Evolutionary conservation across 805 yeast genomes (phyloP).

Genomic region (Metschnikowia peoriensis): DNA sequence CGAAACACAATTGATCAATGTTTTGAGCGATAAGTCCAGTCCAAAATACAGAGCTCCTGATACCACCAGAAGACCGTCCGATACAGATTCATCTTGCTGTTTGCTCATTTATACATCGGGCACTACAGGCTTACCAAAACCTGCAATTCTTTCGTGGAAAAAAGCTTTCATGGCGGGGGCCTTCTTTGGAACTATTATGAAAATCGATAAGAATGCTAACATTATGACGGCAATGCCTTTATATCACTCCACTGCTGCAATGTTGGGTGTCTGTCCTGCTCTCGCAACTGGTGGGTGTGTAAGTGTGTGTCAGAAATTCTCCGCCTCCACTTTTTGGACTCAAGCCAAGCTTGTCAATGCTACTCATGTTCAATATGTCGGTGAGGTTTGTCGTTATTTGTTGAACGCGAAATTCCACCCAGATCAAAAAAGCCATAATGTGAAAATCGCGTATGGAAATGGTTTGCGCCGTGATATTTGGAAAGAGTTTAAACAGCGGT

Average conservation of each 20-base stretch:
- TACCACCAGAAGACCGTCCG: constrained; percentile 54
- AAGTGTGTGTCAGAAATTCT: constrained; percentile 77
- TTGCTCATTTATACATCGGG: constrained; percentile 88
- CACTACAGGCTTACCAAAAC: constrained; percentile 91
- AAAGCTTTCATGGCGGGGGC: constrained; percentile 71
- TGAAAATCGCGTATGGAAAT: constrained; percentile 80
- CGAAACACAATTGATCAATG: constrained; percentile 47
- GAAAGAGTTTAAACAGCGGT: constrained; percentile 73
- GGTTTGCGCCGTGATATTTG: constrained; percentile 90
- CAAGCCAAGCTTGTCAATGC: constrained; percentile 71
- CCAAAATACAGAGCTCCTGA: constrained; percentile 57
- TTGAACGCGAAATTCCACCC: constrained; percentile 64
- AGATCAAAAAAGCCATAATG: constrained; percentile 59
- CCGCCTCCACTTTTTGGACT: constrained; percentile 85
- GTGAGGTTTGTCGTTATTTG: constrained; percentile 89
- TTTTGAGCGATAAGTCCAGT: constrained; percentile 38
- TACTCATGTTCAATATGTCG: constrained; percentile 88
- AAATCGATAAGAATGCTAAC: constrained; percentile 50
- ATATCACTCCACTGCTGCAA: constrained; percentile 91
- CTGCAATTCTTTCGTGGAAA: constrained; percentile 91
- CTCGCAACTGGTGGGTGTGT: constrained; percentile 65
- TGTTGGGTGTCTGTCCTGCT: constrained; percentile 77
- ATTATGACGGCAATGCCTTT: constrained; percentile 93
- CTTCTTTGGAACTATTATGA: constrained; percentile 67
- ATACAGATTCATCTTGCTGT: constrained; percentile 60